Base-by-base conservation (phyloP, 2,329 filamentous ascomycete species). In the Coccinonectria pachysandricola region DNA sequence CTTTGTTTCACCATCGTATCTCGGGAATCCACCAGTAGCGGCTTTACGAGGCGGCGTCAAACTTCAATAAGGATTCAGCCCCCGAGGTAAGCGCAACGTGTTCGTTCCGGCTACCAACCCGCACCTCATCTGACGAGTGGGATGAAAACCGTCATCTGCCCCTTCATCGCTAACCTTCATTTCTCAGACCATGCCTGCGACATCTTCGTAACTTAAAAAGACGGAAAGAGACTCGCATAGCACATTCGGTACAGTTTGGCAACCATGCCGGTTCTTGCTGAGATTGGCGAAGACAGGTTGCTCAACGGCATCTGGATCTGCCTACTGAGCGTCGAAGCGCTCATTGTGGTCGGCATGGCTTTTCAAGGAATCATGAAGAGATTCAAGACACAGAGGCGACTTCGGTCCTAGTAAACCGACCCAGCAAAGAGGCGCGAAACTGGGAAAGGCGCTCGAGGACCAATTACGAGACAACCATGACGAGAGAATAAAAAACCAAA, bases 241-340 rank as follows among this genome's bases (percentile, higher is more conserved):
- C n/a, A n/a, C n/a, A n/a, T n/a, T n/a, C n/a, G n/a, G n/a, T n/a
- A n/a, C n/a, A n/a, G n/a, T n/a, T n/a, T n/a, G n/a, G n/a, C n/a
- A n/a, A n/a, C n/a, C n/a, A n/a, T n/a, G n/a, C n/a, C n/a, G n/a
- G n/a, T n/a, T n/a, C n/a, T n/a, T n/a, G n/a, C n/a, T n/a, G n/a
- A n/a, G n/a, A n/a, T n/a, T n/a, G n/a, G n/a, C n/a, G n/a, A 43
- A 46, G 24, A 50, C 38, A 34, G 45, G 26, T 50, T 65, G 17
- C 47, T 65, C 23, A 64, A 67, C 49, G 49, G 52, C 17, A 40
- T 66, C 24, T 66, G 63, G 59, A 52, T 66, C 24, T 55, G 57
- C 20, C 53, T 67, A n/a, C 43, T 66, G 20, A 53, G 53, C 11
- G 39, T 66, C 18, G 60, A 67, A 36, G 54, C 59, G 11, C 31